phyloP scores from a whole-genome alignment of 306 rosid species.

The Trifolium fragiferum region DNA sequence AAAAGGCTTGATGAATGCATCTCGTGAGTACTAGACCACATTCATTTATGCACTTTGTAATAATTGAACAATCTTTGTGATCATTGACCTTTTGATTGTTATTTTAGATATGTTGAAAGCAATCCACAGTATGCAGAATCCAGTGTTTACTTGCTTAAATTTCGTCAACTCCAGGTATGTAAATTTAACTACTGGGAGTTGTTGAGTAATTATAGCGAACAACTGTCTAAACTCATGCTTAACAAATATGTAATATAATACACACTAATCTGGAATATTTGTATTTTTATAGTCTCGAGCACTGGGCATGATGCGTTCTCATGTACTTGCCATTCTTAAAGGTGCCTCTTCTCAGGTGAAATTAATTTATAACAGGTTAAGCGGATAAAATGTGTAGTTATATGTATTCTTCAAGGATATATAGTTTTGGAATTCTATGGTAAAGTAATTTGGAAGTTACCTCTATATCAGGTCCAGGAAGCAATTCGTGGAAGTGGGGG shows the following conservation, averaged over 20 bases:
- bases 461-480: constrained; percentile 78
- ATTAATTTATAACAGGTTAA: constrained; percentile 39
- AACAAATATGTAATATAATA: constrained; percentile 23
- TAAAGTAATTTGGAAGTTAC: constrained; percentile 35
- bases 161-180: constrained; percentile 94
- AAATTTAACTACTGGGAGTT: constrained; percentile 23
- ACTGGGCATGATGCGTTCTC: constrained; percentile 92
- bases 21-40: constrained; percentile 67
- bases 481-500: constrained; percentile 81
- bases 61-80: constrained; percentile 15
- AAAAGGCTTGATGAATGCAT: constrained; percentile 97
- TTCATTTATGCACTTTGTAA: constrained; percentile 34
- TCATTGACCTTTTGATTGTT: constrained; percentile 37
- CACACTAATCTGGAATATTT: constrained; percentile 35
- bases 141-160: constrained; percentile 92
- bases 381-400: constrained; percentile 26
- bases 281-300: constrained; percentile 86
- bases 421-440: constrained; percentile 23
- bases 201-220: constrained; percentile 28
- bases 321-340: constrained; percentile 84
- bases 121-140: constrained; percentile 97
- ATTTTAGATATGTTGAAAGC: constrained; percentile 85
- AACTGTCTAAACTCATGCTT: constrained; percentile 20
- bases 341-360: constrained; percentile 96
- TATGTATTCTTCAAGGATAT: constrained; percentile 19